Evolutionary conservation across 495 filamentous ascomycete genomes (phyloP).

Genomic region (Penicillium steckii): DNA sequence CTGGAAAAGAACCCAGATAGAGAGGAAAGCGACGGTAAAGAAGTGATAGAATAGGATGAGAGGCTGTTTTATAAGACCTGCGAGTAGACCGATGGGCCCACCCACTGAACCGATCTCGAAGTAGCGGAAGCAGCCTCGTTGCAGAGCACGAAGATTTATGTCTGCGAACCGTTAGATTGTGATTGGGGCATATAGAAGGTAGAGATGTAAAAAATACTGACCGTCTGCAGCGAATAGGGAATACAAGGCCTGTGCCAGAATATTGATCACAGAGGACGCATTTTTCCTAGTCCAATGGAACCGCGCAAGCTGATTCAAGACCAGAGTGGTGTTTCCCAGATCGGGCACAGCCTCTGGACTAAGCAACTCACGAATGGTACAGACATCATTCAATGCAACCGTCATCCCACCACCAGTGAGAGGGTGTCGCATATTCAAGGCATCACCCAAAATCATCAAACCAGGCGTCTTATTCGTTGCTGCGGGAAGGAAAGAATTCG

Average conservation of each 20-base stretch:
- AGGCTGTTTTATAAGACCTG: constrained; percentile 77
- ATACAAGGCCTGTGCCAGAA: constrained; percentile 91
- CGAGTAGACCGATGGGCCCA: constrained; percentile 79
- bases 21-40: constrained; percentile 86
- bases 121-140: constrained; percentile 90
- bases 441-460: constrained; percentile 82
- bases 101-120: constrained; percentile 78
- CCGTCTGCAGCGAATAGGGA: constrained; percentile 82
- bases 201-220: constrained; percentile 26
- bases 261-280: constrained; percentile 86
- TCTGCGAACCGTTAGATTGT: constrained; percentile 41
- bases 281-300: constrained; percentile 90
- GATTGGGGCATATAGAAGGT: background rate
- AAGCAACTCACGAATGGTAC: constrained; percentile 70
- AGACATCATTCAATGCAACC: constrained; percentile 85
- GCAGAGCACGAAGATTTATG: constrained; percentile 70
- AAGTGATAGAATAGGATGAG: constrained; percentile 86
- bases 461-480: constrained; percentile 68
- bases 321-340: constrained; percentile 61
- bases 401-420: constrained; percentile 96
- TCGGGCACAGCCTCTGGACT: constrained; percentile 62
- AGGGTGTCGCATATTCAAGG: constrained; percentile 95
- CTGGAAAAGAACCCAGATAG: constrained; percentile 73
- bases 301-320: constrained; percentile 64
- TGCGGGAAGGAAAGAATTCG: constrained; percentile 87